phyloP scores from a whole-genome alignment of 2,329 filamentous ascomycete genomes.

The Chaetothyriales sp. region DNA sequence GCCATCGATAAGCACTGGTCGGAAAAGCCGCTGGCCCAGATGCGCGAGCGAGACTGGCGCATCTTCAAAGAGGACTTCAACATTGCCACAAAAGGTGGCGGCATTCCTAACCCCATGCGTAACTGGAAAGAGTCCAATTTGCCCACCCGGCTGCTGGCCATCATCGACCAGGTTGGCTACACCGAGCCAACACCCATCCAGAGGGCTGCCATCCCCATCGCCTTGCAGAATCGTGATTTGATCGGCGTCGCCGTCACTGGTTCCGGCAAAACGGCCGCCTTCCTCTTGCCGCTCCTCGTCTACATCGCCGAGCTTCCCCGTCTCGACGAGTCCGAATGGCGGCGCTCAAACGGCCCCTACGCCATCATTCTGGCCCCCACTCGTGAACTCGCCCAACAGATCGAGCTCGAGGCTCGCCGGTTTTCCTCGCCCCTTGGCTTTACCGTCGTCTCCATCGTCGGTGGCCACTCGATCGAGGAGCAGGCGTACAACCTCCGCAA shows the following conservation, averaged over 20 bases:
- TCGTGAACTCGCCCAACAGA: constrained; percentile 93
- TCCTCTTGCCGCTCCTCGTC: constrained; percentile 77
- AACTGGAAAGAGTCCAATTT: constrained; percentile 78
- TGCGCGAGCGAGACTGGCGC: constrained; percentile 96
- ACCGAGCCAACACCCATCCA: constrained; percentile 85
- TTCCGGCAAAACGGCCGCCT: constrained; percentile 95
- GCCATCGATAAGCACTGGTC: constrained; percentile 89
- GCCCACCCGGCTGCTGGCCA: constrained; percentile 62
- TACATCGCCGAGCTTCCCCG: constrained; percentile 88
- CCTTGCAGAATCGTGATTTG: constrained; percentile 81
- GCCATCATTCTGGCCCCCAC: constrained; percentile 95
- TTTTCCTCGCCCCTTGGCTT: constrained; percentile 86
- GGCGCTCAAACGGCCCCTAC: constrained; percentile 90
- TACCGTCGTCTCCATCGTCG: constrained; percentile 92
- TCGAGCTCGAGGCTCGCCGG: constrained; percentile 84
- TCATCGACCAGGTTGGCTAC: constrained; percentile 77
- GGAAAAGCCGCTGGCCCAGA: constrained; percentile 79
- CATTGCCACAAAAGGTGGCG: constrained; percentile 83
- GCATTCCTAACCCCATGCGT: constrained; percentile 91
- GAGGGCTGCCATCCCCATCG: constrained; percentile 87
- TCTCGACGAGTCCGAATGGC: constrained; percentile 64
- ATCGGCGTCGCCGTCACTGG: constrained; percentile 96
- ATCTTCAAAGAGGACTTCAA: constrained; percentile 99
- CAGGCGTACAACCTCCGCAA: constrained; percentile 81
- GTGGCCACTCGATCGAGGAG: constrained; percentile 88